Base-by-base conservation (phyloP, 768 basidiomycete genomes). In the Collybia sp. region DNA sequence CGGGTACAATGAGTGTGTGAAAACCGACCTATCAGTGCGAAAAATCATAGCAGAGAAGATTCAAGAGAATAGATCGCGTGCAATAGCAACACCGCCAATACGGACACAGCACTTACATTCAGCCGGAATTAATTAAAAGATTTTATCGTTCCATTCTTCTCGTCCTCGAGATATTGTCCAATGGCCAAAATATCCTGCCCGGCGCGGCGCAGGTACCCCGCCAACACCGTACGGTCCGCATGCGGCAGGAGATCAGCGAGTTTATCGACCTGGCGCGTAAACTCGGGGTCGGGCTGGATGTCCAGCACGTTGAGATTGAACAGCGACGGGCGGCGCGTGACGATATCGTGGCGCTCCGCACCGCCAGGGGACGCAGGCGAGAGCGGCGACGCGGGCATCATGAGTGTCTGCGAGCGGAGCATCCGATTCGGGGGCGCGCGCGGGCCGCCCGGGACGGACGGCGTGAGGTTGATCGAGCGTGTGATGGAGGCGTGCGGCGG, bases 101-200 rank as follows among this genome's bases (percentile, higher is more conserved):
- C 8, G 8, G 25, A 25, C 25, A 25, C 25, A 25, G 25, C 25
- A 25, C 25, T 8, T 25, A 8, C 8, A 25, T 25, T 25, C 25
- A 25, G 25, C 8, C 25, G 25, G 25, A 46, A 47, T 20, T 40
- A 46, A n/a, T 38, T 19, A 46, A 54, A 49, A 25, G 44, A 54
- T 20, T 33, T 31, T 40, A 89, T 58, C 39, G 69, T 73, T 30
- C 87, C 87, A 56, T 83, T 86, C 67, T 83, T 85, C 60, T 89
- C 85, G 52, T 92, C 89, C 52, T 89, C 88, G 10, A 92, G 69
- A 60, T 88, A 92, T 58, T 88, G 84, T 12, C 87, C 87, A 54
- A 92, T 88, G n/a, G 89, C 89, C 36, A 88, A 67, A 36, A 90
- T 85, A 62, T 89, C 88, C 58, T 87, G 80, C 16, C 89, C 89